Evolutionary conservation across 345 rosid genomes (phyloP).

Genomic region (Populus ilicifolia): DNA sequence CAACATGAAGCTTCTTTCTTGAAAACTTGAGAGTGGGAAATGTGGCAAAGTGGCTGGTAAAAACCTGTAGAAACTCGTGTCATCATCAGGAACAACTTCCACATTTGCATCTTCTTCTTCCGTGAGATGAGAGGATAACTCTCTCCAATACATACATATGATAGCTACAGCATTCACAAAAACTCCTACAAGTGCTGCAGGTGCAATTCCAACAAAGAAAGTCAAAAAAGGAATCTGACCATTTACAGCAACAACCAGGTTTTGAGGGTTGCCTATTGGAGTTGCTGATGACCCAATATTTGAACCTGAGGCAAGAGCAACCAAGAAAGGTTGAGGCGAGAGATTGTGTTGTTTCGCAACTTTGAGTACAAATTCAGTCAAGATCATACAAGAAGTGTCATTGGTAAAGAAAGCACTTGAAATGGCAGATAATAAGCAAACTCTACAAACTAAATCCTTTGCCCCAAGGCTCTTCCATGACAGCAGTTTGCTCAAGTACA

Average conservation of each 20-base stretch:
- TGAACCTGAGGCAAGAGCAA: slow-evolving; percentile 82
- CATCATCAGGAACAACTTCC: slow-evolving; percentile 50
- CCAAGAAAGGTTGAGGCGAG: slow-evolving; percentile 70
- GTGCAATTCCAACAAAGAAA: slow-evolving; percentile 60
- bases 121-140: slow-evolving; percentile 45
- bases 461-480: slow-evolving; percentile 72
- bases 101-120: slow-evolving; percentile 44
- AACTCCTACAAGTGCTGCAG: slow-evolving; percentile 65
- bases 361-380: slow-evolving; percentile 79
- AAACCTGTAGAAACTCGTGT: slow-evolving; percentile 56
- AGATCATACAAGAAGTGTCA: slow-evolving; percentile 75
- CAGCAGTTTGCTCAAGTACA: slow-evolving; percentile 63
- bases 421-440: slow-evolving; percentile 66
- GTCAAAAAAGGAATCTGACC: slow-evolving; percentile 58
- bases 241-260: slow-evolving; percentile 72
- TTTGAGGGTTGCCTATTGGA: slow-evolving; percentile 89
- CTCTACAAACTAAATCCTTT: slow-evolving; percentile 60
- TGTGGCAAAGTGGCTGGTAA: slow-evolving; percentile 68
- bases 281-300: slow-evolving; percentile 85
- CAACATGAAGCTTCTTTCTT: slow-evolving; percentile 37
- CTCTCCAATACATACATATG: slow-evolving; percentile 60
- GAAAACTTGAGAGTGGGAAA: slow-evolving; percentile 34
- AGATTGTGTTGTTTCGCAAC: slow-evolving; percentile 74
- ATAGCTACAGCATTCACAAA: slow-evolving; percentile 51
- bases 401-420: slow-evolving; percentile 90